Evolutionary conservation across 495 filamentous ascomycete genomes (phyloP), one percentile per base, ranked within the genome.

Genomic region (Podospora bellae-mahoneyi): DNA sequence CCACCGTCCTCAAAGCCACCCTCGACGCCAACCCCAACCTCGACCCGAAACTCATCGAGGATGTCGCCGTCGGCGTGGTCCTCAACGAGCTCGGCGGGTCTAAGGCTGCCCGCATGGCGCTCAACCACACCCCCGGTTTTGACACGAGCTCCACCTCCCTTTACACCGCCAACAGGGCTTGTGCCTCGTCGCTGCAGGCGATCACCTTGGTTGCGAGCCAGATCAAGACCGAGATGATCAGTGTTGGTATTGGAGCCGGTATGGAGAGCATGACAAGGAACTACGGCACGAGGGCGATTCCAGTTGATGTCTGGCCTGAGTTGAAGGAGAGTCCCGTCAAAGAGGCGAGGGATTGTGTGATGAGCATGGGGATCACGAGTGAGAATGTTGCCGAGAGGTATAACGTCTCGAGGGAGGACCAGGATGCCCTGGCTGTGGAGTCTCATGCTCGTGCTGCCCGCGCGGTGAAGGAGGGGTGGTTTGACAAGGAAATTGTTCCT

Each of bases 261-360:
- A 96, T 94, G 90, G 93, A 97, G 83, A 91, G 88, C 76, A 97
- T 97, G 93, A 96, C 91, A 61, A 79, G 89, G 64, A 96, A 96
- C 77, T 97, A 97, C 78, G 92, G 89, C 7, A 86, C 82, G 0
- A 81, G 87, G 64, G 94, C 94, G 6, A 94, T 97, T 65, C 94
- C 94, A 0, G 88, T 86, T 2, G 86, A 91, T 56, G 76, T 91
- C n/a, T 96, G 92, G 89, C 86, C 88, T 1, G 89, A 85, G 59
- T 77, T 97, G 66, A 87, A 82, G 72, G 84, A 91, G 2, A 87
- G 82, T 1, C 75, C 75, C 7, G 87, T 86, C 6, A 82, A 90
- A 76, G 90, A 95, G 66, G 90, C 91, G 7, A 76, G 84, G 54
- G 93, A 96, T 75, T 96, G 93, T 73, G 88, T 97, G 73, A 95